Evolutionary conservation across 2,329 filamentous ascomycete species (phyloP).

Genomic region (Penicillium oxalicum): DNA sequence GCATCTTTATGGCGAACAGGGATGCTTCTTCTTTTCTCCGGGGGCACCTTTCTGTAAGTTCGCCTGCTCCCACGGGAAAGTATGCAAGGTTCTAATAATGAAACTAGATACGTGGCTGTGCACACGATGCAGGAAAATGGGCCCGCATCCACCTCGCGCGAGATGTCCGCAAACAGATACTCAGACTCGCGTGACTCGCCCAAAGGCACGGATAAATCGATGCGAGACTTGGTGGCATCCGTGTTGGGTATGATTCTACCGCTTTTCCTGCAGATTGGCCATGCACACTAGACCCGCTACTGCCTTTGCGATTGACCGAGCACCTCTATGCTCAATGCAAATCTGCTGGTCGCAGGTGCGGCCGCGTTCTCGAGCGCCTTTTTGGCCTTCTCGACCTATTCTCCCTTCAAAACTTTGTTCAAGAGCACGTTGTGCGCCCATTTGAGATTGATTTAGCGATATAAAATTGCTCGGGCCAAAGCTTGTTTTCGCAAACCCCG

Average conservation of each 20-base stretch:
- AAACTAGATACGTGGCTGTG: constrained; percentile 84
- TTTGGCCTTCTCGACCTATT: constrained; percentile 1
- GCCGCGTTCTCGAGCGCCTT: background rate
- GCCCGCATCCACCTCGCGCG: constrained; percentile 26
- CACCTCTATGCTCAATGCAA: background rate
- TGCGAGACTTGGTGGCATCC: constrained; percentile 42
- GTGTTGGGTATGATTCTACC: constrained; percentile 45
- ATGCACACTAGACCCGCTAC: constrained; percentile 35
- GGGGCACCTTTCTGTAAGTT: constrained; percentile 86
- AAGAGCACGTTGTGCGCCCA: no score
- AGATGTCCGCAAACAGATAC: constrained; percentile 38
- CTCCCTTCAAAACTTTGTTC: background rate
- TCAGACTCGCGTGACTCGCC: constrained; percentile 34
- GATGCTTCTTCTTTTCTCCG: constrained; percentile 88
- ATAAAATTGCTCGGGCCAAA: no score
- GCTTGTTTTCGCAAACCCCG: no score
- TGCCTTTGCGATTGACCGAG: background rate
- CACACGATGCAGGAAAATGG: constrained; percentile 83
- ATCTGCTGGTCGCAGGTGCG: no score
- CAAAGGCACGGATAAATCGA: constrained; percentile 34
- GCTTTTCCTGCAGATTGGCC: constrained; percentile 43
- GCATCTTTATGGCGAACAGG: constrained; percentile 81
- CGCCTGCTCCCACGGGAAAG: background rate
- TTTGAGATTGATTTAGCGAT: no score
- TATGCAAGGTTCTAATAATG: background rate